phyloP scores from a whole-genome alignment of 331 rosid genomes.

The Arachis monticola region DNA sequence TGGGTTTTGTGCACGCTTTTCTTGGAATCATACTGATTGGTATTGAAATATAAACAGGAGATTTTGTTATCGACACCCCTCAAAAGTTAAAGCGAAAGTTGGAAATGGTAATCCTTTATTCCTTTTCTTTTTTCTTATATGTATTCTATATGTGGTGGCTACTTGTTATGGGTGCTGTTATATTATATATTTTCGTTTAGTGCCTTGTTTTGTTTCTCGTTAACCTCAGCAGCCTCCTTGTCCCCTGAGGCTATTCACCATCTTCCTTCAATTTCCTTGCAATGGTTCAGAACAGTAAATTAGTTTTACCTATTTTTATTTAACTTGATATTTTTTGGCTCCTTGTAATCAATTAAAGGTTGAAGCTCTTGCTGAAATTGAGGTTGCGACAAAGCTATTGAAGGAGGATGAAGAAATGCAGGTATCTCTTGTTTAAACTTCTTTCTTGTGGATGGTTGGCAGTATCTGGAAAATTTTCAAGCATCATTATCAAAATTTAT shows the following conservation, averaged over 20 bases:
- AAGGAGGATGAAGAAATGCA: constrained; percentile 57
- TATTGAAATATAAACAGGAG: constrained; percentile 56
- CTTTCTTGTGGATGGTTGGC: constrained; percentile 31
- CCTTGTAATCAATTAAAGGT: constrained; percentile 62
- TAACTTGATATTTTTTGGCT: constrained; percentile 34
- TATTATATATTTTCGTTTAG: constrained; percentile 7
- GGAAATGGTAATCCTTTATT: constrained; percentile 73
- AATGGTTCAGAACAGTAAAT: background rate
- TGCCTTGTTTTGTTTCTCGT: constrained; percentile 4
- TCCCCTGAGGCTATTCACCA: background rate
- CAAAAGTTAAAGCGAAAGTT: constrained; percentile 84
- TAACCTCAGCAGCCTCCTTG: constrained; percentile 27
- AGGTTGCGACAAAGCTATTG: constrained; percentile 86
- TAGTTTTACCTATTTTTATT: constrained; percentile 29
- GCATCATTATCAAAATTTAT: constrained; percentile 21
- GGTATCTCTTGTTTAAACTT: constrained; percentile 55
- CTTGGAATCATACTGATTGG: constrained; percentile 26
- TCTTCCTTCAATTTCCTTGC: constrained; percentile 12
- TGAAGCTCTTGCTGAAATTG: constrained; percentile 93
- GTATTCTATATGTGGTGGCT: constrained; percentile 17
- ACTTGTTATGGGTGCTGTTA: background rate
- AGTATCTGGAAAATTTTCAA: background rate
- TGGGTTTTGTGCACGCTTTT: constrained; percentile 32
- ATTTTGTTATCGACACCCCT: constrained; percentile 86
- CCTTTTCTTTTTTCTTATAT: constrained; percentile 24